phyloP scores from a whole-genome alignment of 768 basidiomycete species.

The Serpula lacrymans region DNA sequence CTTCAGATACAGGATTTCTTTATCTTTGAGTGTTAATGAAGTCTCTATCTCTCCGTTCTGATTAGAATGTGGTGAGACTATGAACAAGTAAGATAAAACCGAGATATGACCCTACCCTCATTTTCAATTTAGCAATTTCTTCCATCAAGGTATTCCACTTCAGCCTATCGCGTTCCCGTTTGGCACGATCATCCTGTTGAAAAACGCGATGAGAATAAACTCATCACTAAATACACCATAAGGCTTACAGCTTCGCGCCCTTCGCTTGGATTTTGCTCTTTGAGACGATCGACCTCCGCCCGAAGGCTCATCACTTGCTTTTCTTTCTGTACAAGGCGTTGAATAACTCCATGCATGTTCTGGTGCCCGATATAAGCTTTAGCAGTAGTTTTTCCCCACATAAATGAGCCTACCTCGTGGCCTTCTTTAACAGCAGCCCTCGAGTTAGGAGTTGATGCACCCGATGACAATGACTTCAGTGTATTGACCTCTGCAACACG shows the following conservation, averaged over 20 bases:
- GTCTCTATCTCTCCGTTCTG: conserved; percentile 57
- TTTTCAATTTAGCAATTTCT: conserved; percentile 69
- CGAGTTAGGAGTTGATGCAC: conserved; percentile 32
- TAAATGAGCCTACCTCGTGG: conserved; percentile 46
- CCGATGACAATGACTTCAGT: conserved; percentile 49
- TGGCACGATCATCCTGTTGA: conserved; percentile 65
- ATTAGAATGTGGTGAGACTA: not conserved
- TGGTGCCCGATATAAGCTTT: conserved; percentile 17
- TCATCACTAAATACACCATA: not conserved
- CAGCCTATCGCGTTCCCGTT: conserved; percentile 68
- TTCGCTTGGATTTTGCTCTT: conserved; percentile 54
- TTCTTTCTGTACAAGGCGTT: conserved; percentile 81
- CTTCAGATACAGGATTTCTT: conserved; percentile 74
- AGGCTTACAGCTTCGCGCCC: conserved; percentile 55
- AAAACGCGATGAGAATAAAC: not conserved
- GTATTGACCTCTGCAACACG: conserved; percentile 69
- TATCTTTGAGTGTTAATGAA: conserved; percentile 51
- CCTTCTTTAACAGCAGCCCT: conserved; percentile 47
- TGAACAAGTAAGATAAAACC: not conserved
- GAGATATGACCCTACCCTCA: conserved; percentile 46
- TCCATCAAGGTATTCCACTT: conserved; percentile 73
- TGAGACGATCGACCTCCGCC: conserved; percentile 63
- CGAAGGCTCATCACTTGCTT: conserved; percentile 76
- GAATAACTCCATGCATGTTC: conserved; percentile 71
- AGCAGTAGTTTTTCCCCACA: not conserved